Evolutionary conservation across 2,329 filamentous ascomycete species (phyloP).

Genomic region (Talaromyces sp.): DNA sequence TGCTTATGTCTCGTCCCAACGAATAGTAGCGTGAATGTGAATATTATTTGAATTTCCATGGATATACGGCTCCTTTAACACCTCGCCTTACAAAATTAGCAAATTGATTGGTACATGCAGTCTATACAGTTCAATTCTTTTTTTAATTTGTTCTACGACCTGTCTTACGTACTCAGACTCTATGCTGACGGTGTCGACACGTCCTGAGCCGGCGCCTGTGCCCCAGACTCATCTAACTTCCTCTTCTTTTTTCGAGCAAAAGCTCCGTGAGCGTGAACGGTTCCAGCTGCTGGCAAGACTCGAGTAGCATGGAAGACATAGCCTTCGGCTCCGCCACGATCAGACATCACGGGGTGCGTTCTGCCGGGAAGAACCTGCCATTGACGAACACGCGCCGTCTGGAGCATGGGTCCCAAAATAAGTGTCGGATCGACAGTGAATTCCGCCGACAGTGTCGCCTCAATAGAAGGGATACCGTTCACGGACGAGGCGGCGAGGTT

Average conservation of each 20-base stretch:
- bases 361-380: slow-evolving; percentile 91
- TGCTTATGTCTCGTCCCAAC: slow-evolving; percentile 1
- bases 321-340: slow-evolving; percentile 78
- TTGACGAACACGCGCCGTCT: slow-evolving; percentile 69
- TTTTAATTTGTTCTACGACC: neutral
- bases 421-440: slow-evolving; percentile 86
- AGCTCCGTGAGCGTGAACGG: slow-evolving; percentile 76
- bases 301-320: slow-evolving; percentile 81
- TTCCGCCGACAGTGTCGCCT: slow-evolving; percentile 47
- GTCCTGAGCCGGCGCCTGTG: neutral
- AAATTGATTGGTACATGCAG: neutral
- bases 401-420: slow-evolving; percentile 70
- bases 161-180: neutral
- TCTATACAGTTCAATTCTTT: neutral
- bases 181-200: neutral
- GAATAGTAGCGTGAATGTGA: slow-evolving; percentile 9
- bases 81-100: neutral
- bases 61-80: neutral
- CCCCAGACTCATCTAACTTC: slow-evolving; percentile 43
- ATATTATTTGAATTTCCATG: neutral
- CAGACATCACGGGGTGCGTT: slow-evolving; percentile 93
- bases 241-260: slow-evolving; percentile 60
- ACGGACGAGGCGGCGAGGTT: slow-evolving; percentile 25
- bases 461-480: slow-evolving; percentile 15
- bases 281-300: slow-evolving; percentile 72